Conservation (phyloP, 2,329 filamentous ascomycete genomes). For the Aspergillus nomiae region DNA sequence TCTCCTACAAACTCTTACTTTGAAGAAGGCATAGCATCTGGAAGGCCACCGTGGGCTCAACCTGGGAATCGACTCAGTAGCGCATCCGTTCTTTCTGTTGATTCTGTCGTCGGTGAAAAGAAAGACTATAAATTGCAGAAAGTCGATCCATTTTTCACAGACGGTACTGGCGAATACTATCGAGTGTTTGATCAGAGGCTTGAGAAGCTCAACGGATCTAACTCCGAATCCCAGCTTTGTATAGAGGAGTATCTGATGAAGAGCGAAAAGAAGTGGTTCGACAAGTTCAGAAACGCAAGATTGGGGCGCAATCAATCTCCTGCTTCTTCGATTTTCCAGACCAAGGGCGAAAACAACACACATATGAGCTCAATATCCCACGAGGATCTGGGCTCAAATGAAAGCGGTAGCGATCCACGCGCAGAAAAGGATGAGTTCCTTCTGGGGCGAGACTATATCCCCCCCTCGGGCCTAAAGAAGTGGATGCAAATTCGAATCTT, state of each 20-base stretch:
- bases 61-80: conserved; percentile 40
- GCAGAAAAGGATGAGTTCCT: conserved; percentile 57
- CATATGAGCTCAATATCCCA: conserved; percentile 45
- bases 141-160: conserved; percentile 68
- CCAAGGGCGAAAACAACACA: conserved; percentile 35
- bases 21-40: conserved; percentile 35
- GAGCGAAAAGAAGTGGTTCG: conserved; percentile 69
- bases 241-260: conserved; percentile 67
- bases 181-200: conserved; percentile 60
- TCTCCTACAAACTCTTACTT: conserved; percentile 34
- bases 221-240: conserved; percentile 61
- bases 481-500: conserved; percentile 59
- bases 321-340: conserved; percentile 35
- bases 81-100: conserved; percentile 55
- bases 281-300: conserved; percentile 59
- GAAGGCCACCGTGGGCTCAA: conserved; percentile 27
- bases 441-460: conserved; percentile 57
- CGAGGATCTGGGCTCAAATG: conserved; percentile 38
- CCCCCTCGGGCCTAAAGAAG: conserved; percentile 59
- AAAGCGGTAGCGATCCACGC: conserved; percentile 37
- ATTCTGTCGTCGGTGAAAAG: conserved; percentile 62
- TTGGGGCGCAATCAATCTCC: conserved; percentile 54
- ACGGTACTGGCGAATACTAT: conserved; percentile 64
- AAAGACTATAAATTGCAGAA: conserved; percentile 65
- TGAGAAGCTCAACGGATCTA: conserved; percentile 56